Evolutionary conservation across 2,329 filamentous ascomycete genomes (phyloP).

Genomic region (Colletotrichum lini): DNA sequence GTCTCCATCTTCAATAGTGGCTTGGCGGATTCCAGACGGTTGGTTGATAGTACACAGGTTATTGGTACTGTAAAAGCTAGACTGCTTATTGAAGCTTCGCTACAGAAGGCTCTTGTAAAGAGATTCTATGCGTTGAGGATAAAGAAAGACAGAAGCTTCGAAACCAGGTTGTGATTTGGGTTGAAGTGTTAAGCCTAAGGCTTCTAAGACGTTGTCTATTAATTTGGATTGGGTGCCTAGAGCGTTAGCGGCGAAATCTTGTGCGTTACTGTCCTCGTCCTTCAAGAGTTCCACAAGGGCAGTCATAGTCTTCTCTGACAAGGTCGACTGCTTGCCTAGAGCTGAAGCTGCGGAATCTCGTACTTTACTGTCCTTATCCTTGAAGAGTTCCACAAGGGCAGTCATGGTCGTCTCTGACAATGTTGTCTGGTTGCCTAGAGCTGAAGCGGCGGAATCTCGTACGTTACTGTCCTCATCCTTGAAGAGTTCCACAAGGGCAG

Average conservation of each 20-base stretch:
- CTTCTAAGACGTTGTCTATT: not conserved
- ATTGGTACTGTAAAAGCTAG: constrained; percentile 10
- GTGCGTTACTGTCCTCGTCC: not conserved
- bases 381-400: constrained; percentile 7
- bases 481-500: constrained; percentile 11
- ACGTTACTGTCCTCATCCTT: not conserved
- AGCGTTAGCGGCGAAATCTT: not conserved
- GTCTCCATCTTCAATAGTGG: not conserved
- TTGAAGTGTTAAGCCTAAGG: not conserved
- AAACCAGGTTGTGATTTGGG: not conserved
- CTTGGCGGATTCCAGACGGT: constrained; percentile 4
- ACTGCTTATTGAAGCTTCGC: constrained; percentile 10
- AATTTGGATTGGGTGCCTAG: constrained; percentile 11
- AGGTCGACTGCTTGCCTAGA: constrained; percentile 15
- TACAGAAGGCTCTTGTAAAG: constrained; percentile 13
- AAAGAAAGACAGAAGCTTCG: not conserved
- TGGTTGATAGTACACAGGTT: constrained; percentile 5
- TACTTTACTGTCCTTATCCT: not conserved
- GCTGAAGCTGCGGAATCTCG: not conserved
- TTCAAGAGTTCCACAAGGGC: constrained; percentile 1
- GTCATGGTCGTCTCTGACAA: not conserved
- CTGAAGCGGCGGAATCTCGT: not conserved
- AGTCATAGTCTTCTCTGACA: constrained; percentile 11
- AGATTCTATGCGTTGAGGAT: constrained; percentile 3
- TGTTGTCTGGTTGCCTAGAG: constrained; percentile 18